A percentile compares a stretch with the other conserved stretches of the same genome.
Evolutionary conservation across 257 asterid genomes (phyloP).

Genomic region (Cordia subcordata): DNA sequence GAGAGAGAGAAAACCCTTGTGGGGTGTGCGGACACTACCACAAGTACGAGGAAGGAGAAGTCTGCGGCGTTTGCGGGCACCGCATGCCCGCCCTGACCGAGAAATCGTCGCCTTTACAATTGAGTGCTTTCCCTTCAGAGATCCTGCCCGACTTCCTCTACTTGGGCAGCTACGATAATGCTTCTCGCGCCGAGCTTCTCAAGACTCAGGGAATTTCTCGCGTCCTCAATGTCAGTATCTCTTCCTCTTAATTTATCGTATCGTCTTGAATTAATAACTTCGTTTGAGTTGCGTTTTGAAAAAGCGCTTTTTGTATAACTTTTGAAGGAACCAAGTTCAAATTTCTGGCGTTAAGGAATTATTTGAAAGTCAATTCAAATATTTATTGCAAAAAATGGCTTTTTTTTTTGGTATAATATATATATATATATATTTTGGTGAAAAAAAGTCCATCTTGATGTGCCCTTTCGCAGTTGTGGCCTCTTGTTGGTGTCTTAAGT

Average conservation of each 20-base stretch:
- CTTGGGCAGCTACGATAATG: conserved; percentile 90
- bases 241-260: neutral
- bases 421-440: too few relatives aligned
- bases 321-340: too few relatives aligned
- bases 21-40: conserved; percentile 93
- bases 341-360: too few relatives aligned
- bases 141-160: conserved; percentile 90
- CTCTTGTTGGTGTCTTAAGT: too few relatives aligned
- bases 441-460: too few relatives aligned
- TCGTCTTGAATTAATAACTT: neutral
- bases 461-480: too few relatives aligned
- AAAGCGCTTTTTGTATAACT: too few relatives aligned
- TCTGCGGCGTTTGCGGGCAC: conserved; percentile 89
- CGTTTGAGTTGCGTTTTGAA: neutral
- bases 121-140: conserved; percentile 95
- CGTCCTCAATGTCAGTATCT: conserved; percentile 62
- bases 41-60: conserved; percentile 93
- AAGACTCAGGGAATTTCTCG: conserved; percentile 92
- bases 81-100: conserved; percentile 56
- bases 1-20: conserved; percentile 90
- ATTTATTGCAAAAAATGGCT: too few relatives aligned
- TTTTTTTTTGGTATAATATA: too few relatives aligned
- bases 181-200: conserved; percentile 90
- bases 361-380: too few relatives aligned
- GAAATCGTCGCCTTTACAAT: conserved; percentile 34